A percentile compares a stretch with the other conserved stretches of the same genome.
Conservation (phyloP, 2,329 filamentous ascomycete genomes). For the Pezicula neosporulosa region DNA sequence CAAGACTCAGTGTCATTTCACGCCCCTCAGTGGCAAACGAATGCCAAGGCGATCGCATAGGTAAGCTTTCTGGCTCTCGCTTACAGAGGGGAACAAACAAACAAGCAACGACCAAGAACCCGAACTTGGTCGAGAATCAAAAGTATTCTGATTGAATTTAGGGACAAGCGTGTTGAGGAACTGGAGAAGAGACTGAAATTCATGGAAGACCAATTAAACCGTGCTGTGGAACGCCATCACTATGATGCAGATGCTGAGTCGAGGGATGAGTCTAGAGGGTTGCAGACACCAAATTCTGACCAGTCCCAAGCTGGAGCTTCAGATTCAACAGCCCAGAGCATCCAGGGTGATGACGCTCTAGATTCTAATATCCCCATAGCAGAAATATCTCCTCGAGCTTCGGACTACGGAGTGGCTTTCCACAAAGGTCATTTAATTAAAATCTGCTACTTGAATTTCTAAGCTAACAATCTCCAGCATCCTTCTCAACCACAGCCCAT, state of each 20-base stretch:
- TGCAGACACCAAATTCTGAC: constrained; percentile 1
- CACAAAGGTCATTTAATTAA: not conserved
- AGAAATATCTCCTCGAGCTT: not conserved
- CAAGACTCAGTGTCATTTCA: constrained; percentile 25
- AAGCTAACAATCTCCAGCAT: not conserved
- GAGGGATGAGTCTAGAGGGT: not conserved
- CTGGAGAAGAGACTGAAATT: constrained; percentile 14
- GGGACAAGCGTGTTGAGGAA: constrained; percentile 14
- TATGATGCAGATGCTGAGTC: not conserved
- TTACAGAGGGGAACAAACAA: not conserved
- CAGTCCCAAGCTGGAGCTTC: not conserved
- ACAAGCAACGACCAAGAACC: not conserved
- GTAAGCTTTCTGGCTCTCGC: constrained; percentile 12
- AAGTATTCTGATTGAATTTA: constrained; percentile 4
- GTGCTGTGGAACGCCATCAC: constrained; percentile 1
- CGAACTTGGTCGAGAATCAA: too few relatives aligned
- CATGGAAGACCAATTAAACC: constrained; percentile 16
- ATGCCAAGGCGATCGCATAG: constrained; percentile 18
- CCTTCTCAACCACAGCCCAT: not conserved
- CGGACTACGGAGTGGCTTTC: not conserved
- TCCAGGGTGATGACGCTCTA: not conserved
- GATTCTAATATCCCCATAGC: not conserved
- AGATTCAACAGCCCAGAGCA: not conserved
- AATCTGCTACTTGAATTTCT: not conserved
- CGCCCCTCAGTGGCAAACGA: constrained; percentile 20